Conservation (phyloP, 2,329 filamentous ascomycete species). For the Fusarium goolgardi region DNA sequence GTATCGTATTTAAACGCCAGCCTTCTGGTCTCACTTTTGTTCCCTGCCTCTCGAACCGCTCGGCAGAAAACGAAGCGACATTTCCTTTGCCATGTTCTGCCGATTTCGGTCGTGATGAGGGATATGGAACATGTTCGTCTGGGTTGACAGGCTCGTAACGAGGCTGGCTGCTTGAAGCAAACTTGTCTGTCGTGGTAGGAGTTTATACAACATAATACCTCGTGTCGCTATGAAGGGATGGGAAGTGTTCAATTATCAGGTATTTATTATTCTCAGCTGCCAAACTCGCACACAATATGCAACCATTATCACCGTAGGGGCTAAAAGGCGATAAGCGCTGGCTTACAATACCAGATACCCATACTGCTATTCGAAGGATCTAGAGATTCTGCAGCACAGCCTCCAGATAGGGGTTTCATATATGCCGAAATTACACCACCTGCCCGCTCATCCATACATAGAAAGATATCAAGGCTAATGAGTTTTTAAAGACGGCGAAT, state of each 20-base stretch:
- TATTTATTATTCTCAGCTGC: background rate
- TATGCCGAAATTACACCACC: background rate
- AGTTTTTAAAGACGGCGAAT: background rate
- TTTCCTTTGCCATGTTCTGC: background rate
- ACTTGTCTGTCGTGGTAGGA: conserved; percentile 7
- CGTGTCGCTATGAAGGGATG: too few species aligned
- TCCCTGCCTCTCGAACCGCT: background rate
- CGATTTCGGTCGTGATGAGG: background rate
- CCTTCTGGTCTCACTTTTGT: background rate
- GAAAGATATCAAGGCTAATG: background rate
- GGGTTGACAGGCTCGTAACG: conserved; percentile 32
- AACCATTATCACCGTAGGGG: conserved; percentile 1
- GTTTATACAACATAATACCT: background rate
- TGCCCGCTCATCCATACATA: background rate
- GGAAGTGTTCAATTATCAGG: background rate
- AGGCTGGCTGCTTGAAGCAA: conserved; percentile 4
- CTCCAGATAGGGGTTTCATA: conserved; percentile 5
- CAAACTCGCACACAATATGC: background rate
- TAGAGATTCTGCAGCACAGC: background rate
- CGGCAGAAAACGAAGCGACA: background rate
- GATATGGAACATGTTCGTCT: conserved; percentile 16
- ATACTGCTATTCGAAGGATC: too few species aligned
- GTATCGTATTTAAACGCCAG: conserved; percentile 30
- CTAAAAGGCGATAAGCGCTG: background rate
- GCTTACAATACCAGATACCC: background rate